phyloP scores from a whole-genome alignment of 2,329 filamentous ascomycete genomes.

The Colletotrichum lupini region DNA sequence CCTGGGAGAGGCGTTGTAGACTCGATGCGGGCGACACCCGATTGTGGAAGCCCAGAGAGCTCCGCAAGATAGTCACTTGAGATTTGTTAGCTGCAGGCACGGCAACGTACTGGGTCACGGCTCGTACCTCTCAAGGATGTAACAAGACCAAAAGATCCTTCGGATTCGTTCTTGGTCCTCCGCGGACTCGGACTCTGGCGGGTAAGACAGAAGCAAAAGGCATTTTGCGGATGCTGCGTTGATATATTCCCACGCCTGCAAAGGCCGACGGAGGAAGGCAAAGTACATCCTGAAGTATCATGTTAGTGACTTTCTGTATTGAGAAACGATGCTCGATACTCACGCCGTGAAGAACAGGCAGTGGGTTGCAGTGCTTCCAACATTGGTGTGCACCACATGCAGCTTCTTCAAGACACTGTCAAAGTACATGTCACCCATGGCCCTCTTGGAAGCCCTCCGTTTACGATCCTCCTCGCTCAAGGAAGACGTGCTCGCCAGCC shows the following conservation, averaged over 20 bases:
- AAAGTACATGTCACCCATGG: constrained; percentile 56
- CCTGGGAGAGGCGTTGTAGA: constrained; percentile 61
- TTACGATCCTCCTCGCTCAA: constrained; percentile 43
- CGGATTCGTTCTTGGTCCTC: constrained; percentile 60
- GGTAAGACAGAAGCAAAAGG: constrained; percentile 59
- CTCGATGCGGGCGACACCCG: constrained; percentile 62
- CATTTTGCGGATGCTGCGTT: constrained; percentile 61
- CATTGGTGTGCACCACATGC: constrained; percentile 57
- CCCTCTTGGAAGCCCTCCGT: constrained; percentile 44
- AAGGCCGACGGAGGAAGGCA: constrained; percentile 59
- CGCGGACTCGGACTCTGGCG: constrained; percentile 43
- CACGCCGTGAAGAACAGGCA: constrained; percentile 63
- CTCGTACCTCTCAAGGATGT: constrained; percentile 60
- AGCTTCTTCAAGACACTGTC: constrained; percentile 58
- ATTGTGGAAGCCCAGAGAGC: constrained; percentile 60
- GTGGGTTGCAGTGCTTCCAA: constrained; percentile 58
- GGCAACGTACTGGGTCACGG: too few relatives aligned
- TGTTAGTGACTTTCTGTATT: not conserved
- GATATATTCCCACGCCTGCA: constrained; percentile 65
- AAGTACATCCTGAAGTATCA: constrained; percentile 55
- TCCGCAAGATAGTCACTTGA: constrained; percentile 63
- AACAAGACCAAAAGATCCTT: constrained; percentile 66
- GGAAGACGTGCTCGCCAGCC: constrained; percentile 37
- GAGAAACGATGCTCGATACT: constrained; percentile 34
- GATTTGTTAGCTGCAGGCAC: not conserved